Percentiles rank a stretch among this genome's conserved stretches.
phyloP scores from a whole-genome alignment of 768 basidiomycete genomes.

The Tricholoma hemisulphureum region DNA sequence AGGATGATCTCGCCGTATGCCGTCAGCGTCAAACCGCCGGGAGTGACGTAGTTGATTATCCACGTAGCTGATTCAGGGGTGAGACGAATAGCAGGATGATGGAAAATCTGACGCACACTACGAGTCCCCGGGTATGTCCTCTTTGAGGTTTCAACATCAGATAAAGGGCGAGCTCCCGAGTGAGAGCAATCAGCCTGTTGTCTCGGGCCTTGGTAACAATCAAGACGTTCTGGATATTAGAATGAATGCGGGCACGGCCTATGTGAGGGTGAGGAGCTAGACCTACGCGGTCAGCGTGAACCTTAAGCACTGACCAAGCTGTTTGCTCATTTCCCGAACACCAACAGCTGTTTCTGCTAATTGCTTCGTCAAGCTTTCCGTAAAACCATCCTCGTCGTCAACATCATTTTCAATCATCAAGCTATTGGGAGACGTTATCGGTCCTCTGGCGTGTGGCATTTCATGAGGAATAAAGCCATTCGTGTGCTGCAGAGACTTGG shows the following conservation, averaged over 20 bases:
- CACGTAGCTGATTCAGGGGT: constrained; percentile 66
- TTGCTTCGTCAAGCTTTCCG: constrained; percentile 81
- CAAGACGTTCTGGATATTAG: constrained; percentile 88
- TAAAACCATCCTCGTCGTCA: constrained; percentile 68
- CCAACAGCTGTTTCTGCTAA: constrained; percentile 96
- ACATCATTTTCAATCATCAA: constrained; percentile 32
- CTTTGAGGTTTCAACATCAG: constrained; percentile 85
- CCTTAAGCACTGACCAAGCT: constrained; percentile 66
- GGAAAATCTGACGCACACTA: constrained; percentile 57
- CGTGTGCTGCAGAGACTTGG: constrained; percentile 44
- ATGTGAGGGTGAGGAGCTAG: constrained; percentile 6
- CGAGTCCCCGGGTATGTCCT: constrained; percentile 69
- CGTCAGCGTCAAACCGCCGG: constrained; percentile 90
- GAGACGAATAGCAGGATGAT: constrained; percentile 13
- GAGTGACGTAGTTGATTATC: constrained; percentile 88
- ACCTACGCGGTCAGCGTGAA: constrained; percentile 2
- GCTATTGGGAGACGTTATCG: constrained; percentile 15
- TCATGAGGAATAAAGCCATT: constrained; percentile 10
- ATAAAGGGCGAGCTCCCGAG: constrained; percentile 89
- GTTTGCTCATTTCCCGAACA: constrained; percentile 98
- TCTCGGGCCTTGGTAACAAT: constrained; percentile 98
- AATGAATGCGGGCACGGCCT: constrained; percentile 91
- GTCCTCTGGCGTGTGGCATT: neutral
- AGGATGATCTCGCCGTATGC: constrained; percentile 83
- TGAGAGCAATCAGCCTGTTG: constrained; percentile 93